A percentile compares a stretch with the other conserved stretches of the same genome.
phyloP scores from a whole-genome alignment of 2,329 filamentous ascomycete species.

The Coleophoma eucalyptorum region DNA sequence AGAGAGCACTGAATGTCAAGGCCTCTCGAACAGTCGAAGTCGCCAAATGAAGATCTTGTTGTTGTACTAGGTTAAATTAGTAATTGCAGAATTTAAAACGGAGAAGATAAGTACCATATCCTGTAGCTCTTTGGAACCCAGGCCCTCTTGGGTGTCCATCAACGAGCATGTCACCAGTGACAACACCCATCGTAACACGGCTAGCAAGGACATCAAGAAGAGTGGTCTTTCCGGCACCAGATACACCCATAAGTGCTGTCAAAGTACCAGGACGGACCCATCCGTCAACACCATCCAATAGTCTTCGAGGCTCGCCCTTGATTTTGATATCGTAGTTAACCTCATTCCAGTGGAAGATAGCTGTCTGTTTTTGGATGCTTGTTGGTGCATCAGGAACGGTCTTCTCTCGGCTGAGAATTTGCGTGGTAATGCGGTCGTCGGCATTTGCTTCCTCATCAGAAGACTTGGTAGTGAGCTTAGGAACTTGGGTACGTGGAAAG shows the following conservation, averaged over 20 bases:
- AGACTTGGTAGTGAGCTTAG: slow-evolving; percentile 5
- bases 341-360: slow-evolving; percentile 49
- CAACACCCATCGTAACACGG: slow-evolving; percentile 83
- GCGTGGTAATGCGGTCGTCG: slow-evolving; percentile 28
- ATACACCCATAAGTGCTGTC: slow-evolving; percentile 77
- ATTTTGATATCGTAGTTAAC: slow-evolving; percentile 64
- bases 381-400: slow-evolving; percentile 42
- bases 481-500: slow-evolving; percentile 62
- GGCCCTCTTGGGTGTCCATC: slow-evolving; percentile 64
- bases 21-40: slow-evolving; percentile 88
- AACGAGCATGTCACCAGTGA: slow-evolving; percentile 76
- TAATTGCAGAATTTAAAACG: neutral
- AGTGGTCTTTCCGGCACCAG: slow-evolving; percentile 87
- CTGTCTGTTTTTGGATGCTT: slow-evolving; percentile 36
- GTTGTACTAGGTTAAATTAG: slow-evolving; percentile 49
- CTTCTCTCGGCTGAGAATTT: slow-evolving; percentile 34
- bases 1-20: slow-evolving; percentile 77
- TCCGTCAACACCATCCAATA: slow-evolving; percentile 82
- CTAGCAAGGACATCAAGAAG: slow-evolving; percentile 82
- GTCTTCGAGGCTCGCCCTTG: slow-evolving; percentile 69
- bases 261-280: slow-evolving; percentile 93
- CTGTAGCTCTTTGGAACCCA: slow-evolving; percentile 88
- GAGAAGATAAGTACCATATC: slow-evolving; percentile 51
- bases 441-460: slow-evolving; percentile 6
- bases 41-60: slow-evolving; percentile 83